Evolutionary conservation across 1,139 yeast genomes (phyloP), one percentile per base, ranked within the genome.

Genomic region (Yamadazyma oceani): DNA sequence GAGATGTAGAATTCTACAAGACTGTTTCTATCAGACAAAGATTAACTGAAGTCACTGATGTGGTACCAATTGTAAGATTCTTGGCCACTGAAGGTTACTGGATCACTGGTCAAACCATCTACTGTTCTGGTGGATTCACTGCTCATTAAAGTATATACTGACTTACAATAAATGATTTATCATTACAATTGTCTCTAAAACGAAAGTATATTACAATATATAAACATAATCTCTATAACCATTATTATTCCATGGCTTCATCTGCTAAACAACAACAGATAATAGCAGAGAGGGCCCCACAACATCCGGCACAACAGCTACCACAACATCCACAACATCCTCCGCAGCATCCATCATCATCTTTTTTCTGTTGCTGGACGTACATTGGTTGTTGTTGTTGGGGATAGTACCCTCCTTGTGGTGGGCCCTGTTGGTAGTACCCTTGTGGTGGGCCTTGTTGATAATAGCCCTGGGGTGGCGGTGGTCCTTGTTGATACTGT

Each of bases 61-160:
- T 82, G 55, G 84, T 78, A 36, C 87, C 87, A 43, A 75, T 80
- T 39, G 56, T 81, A 43, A 62, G 74, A 48, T 79, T 80, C 55
- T 66, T 81, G 57, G 83, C 69, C 19, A 75, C 82, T 39, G 84
- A 80, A 48, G 86, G 86, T 43, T 69, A 68, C 51, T 82, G 86
- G 85, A 74, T 80, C 55, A 80, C 80, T 34, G 87, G 87, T 38
- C 87, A 81, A 61, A 80, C 84, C 49, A 64, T 81, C 43, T 81
- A 68, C 50, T 80, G 82, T 41, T 69, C 73, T 39, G 85, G 85
- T 49, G 85, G 85, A 2, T 79, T 79, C 56, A 78, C 85, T 44
- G 83, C 85, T 33, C 76, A 58, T 41, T 65, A 51, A 46, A 26
- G 8, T 22, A 24, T 5, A 6, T n/a, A n/a, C n/a, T n/a, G n/a